phyloP scores from a whole-genome alignment of 2,329 filamentous ascomycete species.

The Amphichorda felina region DNA sequence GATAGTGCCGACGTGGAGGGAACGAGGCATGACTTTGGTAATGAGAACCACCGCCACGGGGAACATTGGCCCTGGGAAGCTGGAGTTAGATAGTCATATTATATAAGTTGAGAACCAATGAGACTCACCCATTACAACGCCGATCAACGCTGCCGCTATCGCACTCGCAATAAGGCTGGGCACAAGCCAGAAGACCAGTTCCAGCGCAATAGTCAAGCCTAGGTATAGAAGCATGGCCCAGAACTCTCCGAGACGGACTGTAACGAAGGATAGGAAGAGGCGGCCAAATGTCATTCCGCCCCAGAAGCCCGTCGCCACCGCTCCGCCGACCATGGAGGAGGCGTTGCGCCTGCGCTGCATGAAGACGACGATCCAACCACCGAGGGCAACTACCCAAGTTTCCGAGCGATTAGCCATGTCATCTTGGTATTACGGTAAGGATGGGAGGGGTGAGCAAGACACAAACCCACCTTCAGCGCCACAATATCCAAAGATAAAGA shows the following conservation, averaged over 20 bases:
- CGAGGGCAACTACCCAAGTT: constrained; percentile 61
- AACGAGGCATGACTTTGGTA: constrained; percentile 55
- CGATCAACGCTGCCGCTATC: constrained; percentile 57
- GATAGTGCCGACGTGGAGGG: constrained; percentile 64
- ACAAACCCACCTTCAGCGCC: not conserved
- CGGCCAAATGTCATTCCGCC: constrained; percentile 67
- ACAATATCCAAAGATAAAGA: too few species aligned
- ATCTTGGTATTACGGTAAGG: too few species aligned
- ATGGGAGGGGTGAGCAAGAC: too few species aligned
- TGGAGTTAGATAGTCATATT: too few species aligned
- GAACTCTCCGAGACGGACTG: constrained; percentile 59
- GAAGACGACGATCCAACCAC: constrained; percentile 66
- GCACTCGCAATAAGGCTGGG: constrained; percentile 66
- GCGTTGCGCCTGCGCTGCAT: constrained; percentile 70
- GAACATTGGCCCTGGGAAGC: constrained; percentile 69
- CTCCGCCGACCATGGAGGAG: constrained; percentile 57
- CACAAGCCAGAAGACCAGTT: constrained; percentile 73
- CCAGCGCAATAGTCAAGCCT: constrained; percentile 46
- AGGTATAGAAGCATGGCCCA: constrained; percentile 53
- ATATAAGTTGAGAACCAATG: too few species aligned
- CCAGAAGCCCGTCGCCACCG: constrained; percentile 76
- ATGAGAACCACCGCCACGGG: constrained; percentile 59
- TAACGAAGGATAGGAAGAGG: constrained; percentile 63
- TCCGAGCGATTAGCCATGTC: constrained; percentile 62
- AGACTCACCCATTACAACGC: too few species aligned